Evolutionary conservation across 306 rosid genomes (phyloP).

Genomic region (Hylodesmum podocarpum): DNA sequence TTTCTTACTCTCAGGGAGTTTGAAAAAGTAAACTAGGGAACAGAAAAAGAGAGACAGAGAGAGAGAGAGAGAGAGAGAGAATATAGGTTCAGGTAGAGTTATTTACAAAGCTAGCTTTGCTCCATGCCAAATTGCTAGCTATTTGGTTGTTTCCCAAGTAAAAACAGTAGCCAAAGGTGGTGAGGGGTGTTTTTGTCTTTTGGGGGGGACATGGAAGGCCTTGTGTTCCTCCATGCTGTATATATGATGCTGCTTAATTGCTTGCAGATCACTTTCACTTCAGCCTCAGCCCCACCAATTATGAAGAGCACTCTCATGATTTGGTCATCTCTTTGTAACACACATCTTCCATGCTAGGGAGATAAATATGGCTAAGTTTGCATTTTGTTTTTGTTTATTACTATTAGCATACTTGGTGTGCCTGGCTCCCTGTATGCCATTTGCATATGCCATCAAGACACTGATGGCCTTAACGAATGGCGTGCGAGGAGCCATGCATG

Average conservation of each 20-base stretch:
- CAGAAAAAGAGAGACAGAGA: background rate
- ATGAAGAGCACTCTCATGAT: background rate
- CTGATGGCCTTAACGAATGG: conserved; percentile 88
- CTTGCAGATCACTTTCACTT: conserved; percentile 16
- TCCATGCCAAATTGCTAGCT: conserved; percentile 41
- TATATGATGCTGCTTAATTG: conserved; percentile 18
- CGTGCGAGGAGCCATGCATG: conserved; percentile 99
- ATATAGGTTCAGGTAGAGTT: conserved; percentile 27
- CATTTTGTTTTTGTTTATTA: background rate
- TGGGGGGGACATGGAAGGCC: background rate
- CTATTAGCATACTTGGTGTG: conserved; percentile 38
- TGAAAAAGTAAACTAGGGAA: background rate
- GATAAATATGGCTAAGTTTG: background rate
- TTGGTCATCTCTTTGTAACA: conserved; percentile 11
- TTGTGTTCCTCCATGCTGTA: conserved; percentile 1
- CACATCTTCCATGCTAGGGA: background rate
- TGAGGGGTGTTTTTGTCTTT: conserved; percentile 10
- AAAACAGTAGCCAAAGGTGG: background rate
- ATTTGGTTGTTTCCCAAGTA: conserved; percentile 20
- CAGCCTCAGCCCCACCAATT: background rate
- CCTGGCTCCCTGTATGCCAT: conserved; percentile 99
- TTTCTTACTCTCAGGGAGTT: conserved; percentile 25
- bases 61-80: background rate
- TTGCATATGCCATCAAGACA: conserved; percentile 69
- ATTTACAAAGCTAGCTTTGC: conserved; percentile 23